A percentile compares a stretch with the other conserved stretches of the same genome.
phyloP scores from a whole-genome alignment of 2,329 filamentous ascomycete species.

The Rugonectria rugulosa region DNA sequence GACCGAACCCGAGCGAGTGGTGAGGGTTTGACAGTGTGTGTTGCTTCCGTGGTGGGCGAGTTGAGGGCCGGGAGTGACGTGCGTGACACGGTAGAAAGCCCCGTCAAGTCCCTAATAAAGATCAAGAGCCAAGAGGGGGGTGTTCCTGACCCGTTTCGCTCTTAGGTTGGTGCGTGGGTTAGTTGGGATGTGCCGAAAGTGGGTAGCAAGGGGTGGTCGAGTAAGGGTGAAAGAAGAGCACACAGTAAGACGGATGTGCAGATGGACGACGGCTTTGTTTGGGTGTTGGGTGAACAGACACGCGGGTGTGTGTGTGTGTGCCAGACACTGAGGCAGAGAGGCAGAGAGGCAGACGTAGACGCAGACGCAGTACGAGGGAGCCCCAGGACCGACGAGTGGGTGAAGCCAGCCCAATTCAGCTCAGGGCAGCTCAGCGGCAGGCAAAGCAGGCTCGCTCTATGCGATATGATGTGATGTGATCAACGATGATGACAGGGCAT shows the following conservation, averaged over 20 bases:
- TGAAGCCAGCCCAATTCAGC: no score
- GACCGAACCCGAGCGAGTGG: neutral
- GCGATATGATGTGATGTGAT: constrained; percentile 16
- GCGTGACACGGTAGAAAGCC: constrained; percentile 19
- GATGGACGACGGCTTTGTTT: constrained; percentile 4
- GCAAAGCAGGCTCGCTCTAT: constrained; percentile 2
- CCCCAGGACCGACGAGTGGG: no score
- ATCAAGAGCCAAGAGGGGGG: constrained; percentile 2
- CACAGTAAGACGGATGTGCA: constrained; percentile 5
- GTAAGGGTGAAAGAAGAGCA: neutral
- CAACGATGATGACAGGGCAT: constrained; percentile 14
- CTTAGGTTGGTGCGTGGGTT: constrained; percentile 11
- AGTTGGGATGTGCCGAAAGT: constrained; percentile 15
- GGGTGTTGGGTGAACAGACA: neutral
- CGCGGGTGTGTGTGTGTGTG: no score
- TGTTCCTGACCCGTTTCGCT: constrained; percentile 19
- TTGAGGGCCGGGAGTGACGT: constrained; percentile 23
- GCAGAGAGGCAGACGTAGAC: no score
- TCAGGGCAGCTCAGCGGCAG: neutral
- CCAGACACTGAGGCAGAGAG: no score
- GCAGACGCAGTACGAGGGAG: no score
- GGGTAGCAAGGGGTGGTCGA: constrained; percentile 7
- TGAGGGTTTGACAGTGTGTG: constrained; percentile 4
- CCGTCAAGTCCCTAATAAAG: neutral
- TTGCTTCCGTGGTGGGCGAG: constrained; percentile 13